Base-by-base conservation (phyloP, 352 stramenopile genomes). In the Peronospora farinosa region DNA sequence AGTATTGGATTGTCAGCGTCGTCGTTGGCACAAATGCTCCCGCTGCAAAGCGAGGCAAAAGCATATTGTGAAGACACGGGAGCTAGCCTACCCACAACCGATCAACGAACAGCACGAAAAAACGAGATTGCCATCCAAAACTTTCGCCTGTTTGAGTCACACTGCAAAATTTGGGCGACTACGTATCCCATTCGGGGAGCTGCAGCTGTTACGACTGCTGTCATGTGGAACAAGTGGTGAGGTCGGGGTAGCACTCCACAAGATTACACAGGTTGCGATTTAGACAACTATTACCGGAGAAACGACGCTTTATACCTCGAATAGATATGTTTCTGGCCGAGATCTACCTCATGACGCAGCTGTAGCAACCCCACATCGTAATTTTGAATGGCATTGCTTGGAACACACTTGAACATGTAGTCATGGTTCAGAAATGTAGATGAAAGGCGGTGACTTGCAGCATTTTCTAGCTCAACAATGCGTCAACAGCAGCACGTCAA, bases 391-490 rank as follows among this genome's bases (percentile, higher is more conserved):
- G 70, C 11, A 81, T 87, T 47, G 76, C 77, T 27, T 87, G 75
- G 73, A 82, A 83, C 45, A 84, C 76, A n/a, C 61, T 86, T 5
- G 69, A 76, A 39, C 72, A 88, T 45, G 69, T 86, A 8, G 42
- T 78, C 27, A 89, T 89, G 69, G 71, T 87, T 35, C 72, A 85
- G 43, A 76, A 92, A 52, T 84, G 72, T 53, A n/a, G n/a, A 82
- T 92, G 74, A 67, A 82, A 51, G 51, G 51, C 5, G 81, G 81
- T 2, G 81, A 92, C 19, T 60, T 92, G 41, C 65, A 75, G 44
- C 65, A 68, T n/a, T 82, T 76, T 32, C 38, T 92, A 19, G 53
- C 60, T 0, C 28, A 50, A 16, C 58, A 78, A 57, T 44, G 54
- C 16, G 11, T 52, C 5, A 63, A 33, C 19, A 59, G 15, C 27